Conservation (phyloP, 495 filamentous ascomycete species). For the Xylaria longipes region DNA sequence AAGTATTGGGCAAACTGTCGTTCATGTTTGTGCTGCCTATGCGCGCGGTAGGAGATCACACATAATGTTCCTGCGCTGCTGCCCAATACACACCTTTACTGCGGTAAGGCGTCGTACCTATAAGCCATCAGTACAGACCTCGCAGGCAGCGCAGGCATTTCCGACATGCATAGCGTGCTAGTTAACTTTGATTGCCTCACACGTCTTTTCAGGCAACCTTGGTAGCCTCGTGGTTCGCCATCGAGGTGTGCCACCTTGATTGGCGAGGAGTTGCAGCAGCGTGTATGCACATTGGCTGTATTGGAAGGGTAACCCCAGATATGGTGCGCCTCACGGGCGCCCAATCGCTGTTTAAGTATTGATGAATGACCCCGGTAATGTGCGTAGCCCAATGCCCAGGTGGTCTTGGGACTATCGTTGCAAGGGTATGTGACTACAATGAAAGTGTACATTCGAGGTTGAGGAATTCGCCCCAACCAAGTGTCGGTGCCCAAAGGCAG, state of each 20-base stretch:
- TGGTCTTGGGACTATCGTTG: not conserved
- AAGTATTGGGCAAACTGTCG: not conserved
- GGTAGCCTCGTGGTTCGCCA: conserved; percentile 27
- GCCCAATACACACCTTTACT: conserved; percentile 8
- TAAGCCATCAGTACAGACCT: not conserved
- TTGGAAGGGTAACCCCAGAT: not conserved
- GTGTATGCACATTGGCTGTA: not conserved
- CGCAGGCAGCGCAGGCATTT: not conserved
- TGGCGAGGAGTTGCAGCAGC: not conserved
- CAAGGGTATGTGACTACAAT: not conserved
- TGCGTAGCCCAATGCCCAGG: not conserved
- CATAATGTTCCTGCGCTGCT: conserved; percentile 20
- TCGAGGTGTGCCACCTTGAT: conserved; percentile 12
- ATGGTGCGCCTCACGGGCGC: not conserved
- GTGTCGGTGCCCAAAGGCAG: conserved; percentile 3
- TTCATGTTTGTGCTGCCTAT: not conserved
- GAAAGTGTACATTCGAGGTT: not conserved
- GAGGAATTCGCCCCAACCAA: conserved; percentile 2
- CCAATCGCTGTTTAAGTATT: conserved; percentile 3
- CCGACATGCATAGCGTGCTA: conserved; percentile 2
- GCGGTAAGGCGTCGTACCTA: conserved; percentile 11
- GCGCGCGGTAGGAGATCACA: not conserved
- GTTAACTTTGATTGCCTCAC: conserved; percentile 3
- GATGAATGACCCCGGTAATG: not conserved
- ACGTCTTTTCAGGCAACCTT: not conserved